Evolutionary conservation across 225 moss, liverwort and hornwort species (phyloP).

Genomic region (Climacium dendroides): DNA sequence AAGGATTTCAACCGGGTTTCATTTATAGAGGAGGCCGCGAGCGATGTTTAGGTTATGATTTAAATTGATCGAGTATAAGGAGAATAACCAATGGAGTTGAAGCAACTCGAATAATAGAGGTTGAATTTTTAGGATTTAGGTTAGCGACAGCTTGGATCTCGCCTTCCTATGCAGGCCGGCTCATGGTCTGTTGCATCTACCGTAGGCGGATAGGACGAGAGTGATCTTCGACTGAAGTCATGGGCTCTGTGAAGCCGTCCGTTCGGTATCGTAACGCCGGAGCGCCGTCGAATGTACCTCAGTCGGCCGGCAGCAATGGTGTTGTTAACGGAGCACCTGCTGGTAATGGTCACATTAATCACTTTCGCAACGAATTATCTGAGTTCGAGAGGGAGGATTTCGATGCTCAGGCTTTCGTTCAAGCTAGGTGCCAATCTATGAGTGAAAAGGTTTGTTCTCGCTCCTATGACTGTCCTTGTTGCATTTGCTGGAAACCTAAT

Average conservation of each 20-base stretch:
- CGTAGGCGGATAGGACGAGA: neutral
- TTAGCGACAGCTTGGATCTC: constrained; percentile 11
- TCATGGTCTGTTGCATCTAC: neutral
- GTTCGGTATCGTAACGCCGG: constrained; percentile 39
- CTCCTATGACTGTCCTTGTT: neutral
- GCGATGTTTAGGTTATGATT: constrained; percentile 4
- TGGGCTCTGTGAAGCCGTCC: constrained; percentile 65
- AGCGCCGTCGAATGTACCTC: constrained; percentile 11
- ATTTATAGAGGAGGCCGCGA: neutral
- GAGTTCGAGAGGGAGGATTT: constrained; percentile 82
- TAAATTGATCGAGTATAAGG: neutral
- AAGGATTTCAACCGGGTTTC: neutral
- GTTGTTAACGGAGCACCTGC: constrained; percentile 10
- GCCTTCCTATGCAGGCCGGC: neutral
- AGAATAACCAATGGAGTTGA: neutral
- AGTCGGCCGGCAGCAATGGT: constrained; percentile 29
- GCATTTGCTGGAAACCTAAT: neutral
- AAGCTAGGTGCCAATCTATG: constrained; percentile 85
- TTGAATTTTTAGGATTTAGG: constrained; percentile 4
- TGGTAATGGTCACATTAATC: constrained; percentile 45
- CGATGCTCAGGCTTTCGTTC: constrained; percentile 70
- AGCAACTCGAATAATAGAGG: neutral
- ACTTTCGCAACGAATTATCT: constrained; percentile 59
- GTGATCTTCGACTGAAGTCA: constrained; percentile 7
- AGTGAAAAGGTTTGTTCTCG: constrained; percentile 63